These are phyloP conservation scores for Leccinum angustisporum DNA, from an alignment of 1,284 basidiomycete genomes.

Conservation along the genomic window DNA sequence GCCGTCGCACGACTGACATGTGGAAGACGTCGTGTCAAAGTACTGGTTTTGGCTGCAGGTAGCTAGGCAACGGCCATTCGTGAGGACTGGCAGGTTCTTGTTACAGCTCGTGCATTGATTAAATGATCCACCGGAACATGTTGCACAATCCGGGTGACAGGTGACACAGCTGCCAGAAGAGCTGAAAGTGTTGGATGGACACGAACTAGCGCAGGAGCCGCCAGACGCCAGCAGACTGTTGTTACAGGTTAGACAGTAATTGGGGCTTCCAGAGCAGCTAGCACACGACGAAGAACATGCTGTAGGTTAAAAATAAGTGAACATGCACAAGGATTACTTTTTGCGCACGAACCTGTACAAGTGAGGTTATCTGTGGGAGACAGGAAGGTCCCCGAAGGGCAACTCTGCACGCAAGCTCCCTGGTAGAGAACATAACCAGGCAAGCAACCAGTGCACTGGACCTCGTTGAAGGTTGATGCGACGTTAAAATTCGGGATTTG, in stretches of 20 bases:
- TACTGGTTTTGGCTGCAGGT: conserved; percentile 72
- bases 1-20: conserved; percentile 70
- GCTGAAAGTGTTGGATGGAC: conserved; percentile 68
- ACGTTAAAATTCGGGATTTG: conserved; percentile 67
- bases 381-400: conserved; percentile 72
- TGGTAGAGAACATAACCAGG: conserved; percentile 71
- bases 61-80: conserved; percentile 69
- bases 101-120: conserved; percentile 75
- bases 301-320: conserved; percentile 32
- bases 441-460: conserved; percentile 74
- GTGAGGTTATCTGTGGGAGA: conserved; percentile 68
- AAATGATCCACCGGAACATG: conserved; percentile 70
- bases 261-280: conserved; percentile 63
- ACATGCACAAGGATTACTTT: conserved; percentile 8
- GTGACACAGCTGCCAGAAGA: conserved; percentile 62
- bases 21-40: conserved; percentile 61
- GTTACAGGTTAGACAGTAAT: conserved; percentile 71
- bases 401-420: conserved; percentile 65
- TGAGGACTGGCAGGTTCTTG: conserved; percentile 65
- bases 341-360: conserved; percentile 52
- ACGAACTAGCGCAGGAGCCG: conserved; percentile 71
- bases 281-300: conserved; percentile 75
- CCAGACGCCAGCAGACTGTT: conserved; percentile 60
- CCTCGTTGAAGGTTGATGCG: conserved; percentile 61
- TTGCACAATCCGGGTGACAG: conserved; percentile 81